Conservation (phyloP, 225 moss, liverwort and hornwort genomes). For the Antitrichia curtipendula region DNA sequence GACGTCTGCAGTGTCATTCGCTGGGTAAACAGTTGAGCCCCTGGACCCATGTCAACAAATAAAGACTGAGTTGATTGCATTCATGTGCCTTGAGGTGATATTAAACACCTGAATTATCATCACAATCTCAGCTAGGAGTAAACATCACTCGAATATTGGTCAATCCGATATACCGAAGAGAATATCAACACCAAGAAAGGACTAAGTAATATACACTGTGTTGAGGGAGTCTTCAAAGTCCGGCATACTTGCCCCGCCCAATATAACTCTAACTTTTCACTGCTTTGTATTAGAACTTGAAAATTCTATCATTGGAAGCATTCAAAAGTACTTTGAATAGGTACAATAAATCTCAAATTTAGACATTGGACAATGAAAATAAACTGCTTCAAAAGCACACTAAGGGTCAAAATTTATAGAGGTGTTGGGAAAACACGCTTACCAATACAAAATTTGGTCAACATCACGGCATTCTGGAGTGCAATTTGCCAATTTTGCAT, state of each 20-base stretch:
- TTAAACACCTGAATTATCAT: not conserved
- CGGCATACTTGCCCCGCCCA: not conserved
- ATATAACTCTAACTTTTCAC: not conserved
- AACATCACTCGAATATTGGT: not conserved
- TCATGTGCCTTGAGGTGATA: not conserved
- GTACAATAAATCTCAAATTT: not conserved
- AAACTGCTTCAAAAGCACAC: not conserved
- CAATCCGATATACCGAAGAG: not conserved
- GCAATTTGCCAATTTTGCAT: not conserved
- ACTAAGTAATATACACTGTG: not conserved
- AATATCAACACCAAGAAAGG: not conserved
- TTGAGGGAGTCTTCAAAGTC: too few relatives aligned
- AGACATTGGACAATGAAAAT: not conserved
- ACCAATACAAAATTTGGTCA: not conserved
- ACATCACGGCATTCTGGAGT: not conserved
- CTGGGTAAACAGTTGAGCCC: constrained; percentile 64
- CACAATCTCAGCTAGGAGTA: not conserved
- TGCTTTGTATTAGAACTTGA: not conserved
- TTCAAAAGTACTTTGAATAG: not conserved
- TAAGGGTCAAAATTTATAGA: not conserved
- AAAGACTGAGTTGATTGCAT: not conserved
- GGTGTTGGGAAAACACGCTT: not conserved
- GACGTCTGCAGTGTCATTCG: constrained; percentile 58
- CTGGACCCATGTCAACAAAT: constrained; percentile 35
- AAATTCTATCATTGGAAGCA: not conserved